phyloP scores from a whole-genome alignment of 176 grass and related monocot genomes.

The Cymbopogon citratus region DNA sequence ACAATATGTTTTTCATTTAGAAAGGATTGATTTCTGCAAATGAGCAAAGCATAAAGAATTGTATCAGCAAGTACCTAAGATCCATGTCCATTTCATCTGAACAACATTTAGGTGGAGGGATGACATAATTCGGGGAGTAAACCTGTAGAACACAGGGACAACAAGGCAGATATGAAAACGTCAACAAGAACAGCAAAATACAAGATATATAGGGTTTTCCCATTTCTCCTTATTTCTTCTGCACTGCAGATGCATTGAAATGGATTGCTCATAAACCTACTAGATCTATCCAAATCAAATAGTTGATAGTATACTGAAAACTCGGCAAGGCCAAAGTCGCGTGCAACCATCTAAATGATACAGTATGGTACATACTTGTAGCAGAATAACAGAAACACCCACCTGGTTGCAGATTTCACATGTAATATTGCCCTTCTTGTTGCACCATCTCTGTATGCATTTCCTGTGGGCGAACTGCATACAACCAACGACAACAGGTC shows the following conservation, averaged over 20 bases:
- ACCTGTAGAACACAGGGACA: conserved; percentile 41
- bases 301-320: neutral
- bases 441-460: conserved; percentile 99
- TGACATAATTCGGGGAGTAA: conserved; percentile 76
- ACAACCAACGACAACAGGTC: conserved; percentile 5
- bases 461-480: conserved; percentile 93
- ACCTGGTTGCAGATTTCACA: conserved; percentile 99
- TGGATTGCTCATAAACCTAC: neutral
- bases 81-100: conserved; percentile 74
- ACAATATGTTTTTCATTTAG: neutral
- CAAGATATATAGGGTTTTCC: neutral
- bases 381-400: conserved; percentile 14
- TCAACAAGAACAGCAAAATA: neutral
- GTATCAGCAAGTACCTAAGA: conserved; percentile 51
- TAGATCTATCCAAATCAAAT: neutral
- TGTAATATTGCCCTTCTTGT: conserved; percentile 95
- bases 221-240: neutral
- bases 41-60: neutral
- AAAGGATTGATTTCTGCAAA: neutral
- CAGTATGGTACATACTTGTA: neutral
- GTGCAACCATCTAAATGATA: conserved; percentile 5
- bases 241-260: neutral
- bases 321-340: neutral
- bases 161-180: neutral
- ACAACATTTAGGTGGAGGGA: conserved; percentile 52